Base-by-base conservation (phyloP, 1,284 basidiomycete species). In the Ceratobasidium sp. region DNA sequence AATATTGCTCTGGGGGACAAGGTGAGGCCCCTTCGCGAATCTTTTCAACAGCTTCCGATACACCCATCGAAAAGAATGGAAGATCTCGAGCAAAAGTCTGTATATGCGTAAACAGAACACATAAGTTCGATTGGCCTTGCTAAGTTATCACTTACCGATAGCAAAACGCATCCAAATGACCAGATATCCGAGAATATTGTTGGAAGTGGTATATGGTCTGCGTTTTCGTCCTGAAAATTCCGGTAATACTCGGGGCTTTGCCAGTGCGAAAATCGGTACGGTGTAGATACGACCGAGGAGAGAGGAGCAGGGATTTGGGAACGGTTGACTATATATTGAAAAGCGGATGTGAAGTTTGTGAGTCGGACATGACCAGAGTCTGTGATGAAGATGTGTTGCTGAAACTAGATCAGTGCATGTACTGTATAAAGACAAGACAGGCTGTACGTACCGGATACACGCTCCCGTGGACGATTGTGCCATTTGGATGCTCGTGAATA, bases 171-270 rank as follows among this genome's bases (percentile, higher is more conserved):
- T 10, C 62, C 74, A 10, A 77, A 67, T 0, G 74, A 57, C 74
- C 74, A 77, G 1, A 77, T 50, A 40, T 77, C 74, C 12, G 50
- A 40, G 48, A 64, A 23, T 9, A 26, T 28, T n/a, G 74, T 77
- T 26, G 74, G 65, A 23, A 59, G 42, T 7, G 44, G 48, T 20
- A 77, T 15, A 23, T 59, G n/a, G 23, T 68, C 52, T 2, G 38
- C 52, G 10, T 44, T n/a, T n/a, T 23, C 23, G 10, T 46, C 52
- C 40, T 42, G 42, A 23, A 46, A 65, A 20, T 65, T 42, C 17
- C 42, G 52, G 13, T 61, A 46, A n/a, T 59, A 50, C 44, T 77
- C 64, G 7, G 74, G 74, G 17, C 67, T 54, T 20, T 40, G 26
- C 67, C 67, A 69, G 33, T 23, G 67, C 12, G 50, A 38, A 12